Conservation (phyloP, 2,329 filamentous ascomycete genomes). For the Raffaelea deltoideospora region DNA sequence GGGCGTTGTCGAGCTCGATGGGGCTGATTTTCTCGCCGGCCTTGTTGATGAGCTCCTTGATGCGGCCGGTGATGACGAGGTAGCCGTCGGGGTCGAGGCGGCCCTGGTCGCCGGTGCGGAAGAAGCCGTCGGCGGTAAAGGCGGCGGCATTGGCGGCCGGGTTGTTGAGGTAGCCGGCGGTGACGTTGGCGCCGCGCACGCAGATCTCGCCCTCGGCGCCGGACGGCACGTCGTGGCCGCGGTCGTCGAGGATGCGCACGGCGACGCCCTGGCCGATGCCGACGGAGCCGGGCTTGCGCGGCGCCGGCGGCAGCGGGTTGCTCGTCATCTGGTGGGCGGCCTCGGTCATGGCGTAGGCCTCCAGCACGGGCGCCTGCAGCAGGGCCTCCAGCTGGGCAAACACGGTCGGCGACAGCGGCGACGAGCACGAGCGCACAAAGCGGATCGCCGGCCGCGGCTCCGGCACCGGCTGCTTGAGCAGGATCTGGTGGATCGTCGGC, state of each 20-base stretch:
- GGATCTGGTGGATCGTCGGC: constrained; percentile 83
- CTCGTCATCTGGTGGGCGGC: constrained; percentile 77
- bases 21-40: constrained; percentile 82
- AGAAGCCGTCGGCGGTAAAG: constrained; percentile 64
- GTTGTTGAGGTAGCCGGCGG: constrained; percentile 76
- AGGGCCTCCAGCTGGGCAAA: constrained; percentile 66
- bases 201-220: constrained; percentile 69
- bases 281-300: constrained; percentile 68
- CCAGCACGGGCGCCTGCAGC: constrained; percentile 66
- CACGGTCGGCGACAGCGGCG: constrained; percentile 64
- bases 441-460: constrained; percentile 56
- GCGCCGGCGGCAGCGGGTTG: constrained; percentile 53
- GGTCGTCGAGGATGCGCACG: constrained; percentile 58
- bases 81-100: constrained; percentile 69
- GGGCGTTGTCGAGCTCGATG: constrained; percentile 72
- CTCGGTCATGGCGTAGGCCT: constrained; percentile 89
- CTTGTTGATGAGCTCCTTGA: constrained; percentile 88
- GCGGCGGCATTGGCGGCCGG: constrained; percentile 56
- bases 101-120: constrained; percentile 79
- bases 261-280: constrained; percentile 75
- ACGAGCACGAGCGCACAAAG: constrained; percentile 80
- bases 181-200: constrained; percentile 70
- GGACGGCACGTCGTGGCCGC: constrained; percentile 51
- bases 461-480: constrained; percentile 59
- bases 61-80: constrained; percentile 74